A percentile compares a stretch with the other conserved stretches of the same genome.
These are phyloP conservation scores for Aphanomyces stellatus DNA, from an alignment of 352 stramenopile species.

Conservation along the genomic window DNA sequence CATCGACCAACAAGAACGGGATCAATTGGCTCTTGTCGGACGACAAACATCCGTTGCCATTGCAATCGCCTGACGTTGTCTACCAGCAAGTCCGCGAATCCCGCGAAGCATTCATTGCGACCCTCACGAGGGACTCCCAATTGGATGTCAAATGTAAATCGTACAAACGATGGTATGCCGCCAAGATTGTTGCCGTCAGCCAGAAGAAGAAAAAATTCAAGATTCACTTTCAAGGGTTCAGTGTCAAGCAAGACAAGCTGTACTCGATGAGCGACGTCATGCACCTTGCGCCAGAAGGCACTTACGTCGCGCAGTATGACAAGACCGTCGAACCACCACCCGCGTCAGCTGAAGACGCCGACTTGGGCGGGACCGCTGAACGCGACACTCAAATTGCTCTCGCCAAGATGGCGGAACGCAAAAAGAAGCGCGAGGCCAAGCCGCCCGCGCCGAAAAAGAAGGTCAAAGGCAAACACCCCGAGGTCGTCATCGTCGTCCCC, in stretches of 20 bases:
- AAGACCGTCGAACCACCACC: not conserved
- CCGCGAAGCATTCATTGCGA: too few species aligned
- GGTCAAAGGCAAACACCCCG: too few species aligned
- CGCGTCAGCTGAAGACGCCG: not conserved
- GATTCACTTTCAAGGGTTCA: conserved; percentile 12
- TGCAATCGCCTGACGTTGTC: too few species aligned
- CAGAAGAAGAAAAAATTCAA: conserved; percentile 4
- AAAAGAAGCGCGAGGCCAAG: not conserved
- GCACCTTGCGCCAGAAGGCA: conserved; percentile 13
- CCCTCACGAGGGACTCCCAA: too few species aligned
- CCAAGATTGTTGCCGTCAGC: not conserved
- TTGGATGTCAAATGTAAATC: conserved; percentile 17
- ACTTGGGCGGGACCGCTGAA: not conserved
- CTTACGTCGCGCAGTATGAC: not conserved
- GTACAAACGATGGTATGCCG: conserved; percentile 10
- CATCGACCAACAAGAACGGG: too few species aligned
- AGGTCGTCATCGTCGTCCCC: not conserved
- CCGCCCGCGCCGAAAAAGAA: not conserved
- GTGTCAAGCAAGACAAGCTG: not conserved
- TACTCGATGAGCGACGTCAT: conserved; percentile 3
- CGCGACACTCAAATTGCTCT: not conserved
- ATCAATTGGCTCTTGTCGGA: too few species aligned
- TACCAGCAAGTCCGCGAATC: too few species aligned
- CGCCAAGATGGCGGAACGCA: not conserved
- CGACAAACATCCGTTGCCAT: too few species aligned